A percentile compares a stretch with the other conserved stretches of the same genome.
Evolutionary conservation across 1,284 basidiomycete genomes (phyloP).

Genomic region (Trametes polyzona): DNA sequence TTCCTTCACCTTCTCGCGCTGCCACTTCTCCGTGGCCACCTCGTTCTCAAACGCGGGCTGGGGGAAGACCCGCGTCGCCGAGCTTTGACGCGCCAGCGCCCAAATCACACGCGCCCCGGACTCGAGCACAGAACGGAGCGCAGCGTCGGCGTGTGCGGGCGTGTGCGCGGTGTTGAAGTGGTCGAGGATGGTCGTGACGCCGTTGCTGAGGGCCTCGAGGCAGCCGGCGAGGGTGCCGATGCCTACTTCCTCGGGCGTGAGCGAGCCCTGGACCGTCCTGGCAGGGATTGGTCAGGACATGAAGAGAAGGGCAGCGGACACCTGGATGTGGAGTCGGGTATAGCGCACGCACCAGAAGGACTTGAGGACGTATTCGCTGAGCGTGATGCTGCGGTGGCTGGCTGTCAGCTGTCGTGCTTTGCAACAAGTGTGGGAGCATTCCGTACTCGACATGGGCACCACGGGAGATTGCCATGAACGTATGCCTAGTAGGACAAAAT

Average conservation of each 20-base stretch:
- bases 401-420: background rate
- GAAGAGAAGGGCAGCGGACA: background rate
- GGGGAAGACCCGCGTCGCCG: constrained; percentile 30
- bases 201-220: constrained; percentile 38
- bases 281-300: background rate
- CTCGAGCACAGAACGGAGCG: constrained; percentile 33
- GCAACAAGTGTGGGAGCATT: background rate
- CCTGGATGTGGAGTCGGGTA: background rate
- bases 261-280: constrained; percentile 30
- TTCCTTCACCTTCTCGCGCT: constrained; percentile 33
- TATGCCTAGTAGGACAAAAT: constrained; percentile 25
- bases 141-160: constrained; percentile 34
- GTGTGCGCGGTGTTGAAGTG: constrained; percentile 38
- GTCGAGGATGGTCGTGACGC: constrained; percentile 40
- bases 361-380: constrained; percentile 38
- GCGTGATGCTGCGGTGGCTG: constrained; percentile 28
- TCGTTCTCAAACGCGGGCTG: constrained; percentile 32
- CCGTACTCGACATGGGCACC: constrained; percentile 35
- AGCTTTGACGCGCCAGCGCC: constrained; percentile 34
- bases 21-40: constrained; percentile 33
- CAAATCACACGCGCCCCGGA: constrained; percentile 38
- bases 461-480: constrained; percentile 36
- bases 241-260: constrained; percentile 37
- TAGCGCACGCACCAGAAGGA: constrained; percentile 30
- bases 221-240: constrained; percentile 39